Conservation (phyloP, 768 basidiomycete species). For the Trametes sanguinea region DNA sequence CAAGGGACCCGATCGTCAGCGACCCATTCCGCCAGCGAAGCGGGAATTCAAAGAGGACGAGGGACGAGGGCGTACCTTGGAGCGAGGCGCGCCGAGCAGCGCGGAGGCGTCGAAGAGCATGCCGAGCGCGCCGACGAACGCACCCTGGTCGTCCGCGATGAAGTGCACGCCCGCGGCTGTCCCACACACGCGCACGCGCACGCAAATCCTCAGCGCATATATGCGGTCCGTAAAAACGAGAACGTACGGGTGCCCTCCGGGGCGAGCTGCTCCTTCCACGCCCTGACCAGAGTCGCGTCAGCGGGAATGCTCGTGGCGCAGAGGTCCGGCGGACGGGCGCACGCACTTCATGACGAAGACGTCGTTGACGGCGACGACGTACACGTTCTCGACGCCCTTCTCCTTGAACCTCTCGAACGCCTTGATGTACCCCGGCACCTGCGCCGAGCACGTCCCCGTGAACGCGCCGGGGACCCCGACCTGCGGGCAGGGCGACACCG, state of each 20-base stretch:
- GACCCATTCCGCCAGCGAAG: no score
- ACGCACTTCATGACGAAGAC: constrained; percentile 59
- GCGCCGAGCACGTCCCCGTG: constrained; percentile 68
- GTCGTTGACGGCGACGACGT: constrained; percentile 79
- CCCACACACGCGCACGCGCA: not conserved
- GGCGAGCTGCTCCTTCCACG: constrained; percentile 67
- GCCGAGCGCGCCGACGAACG: constrained; percentile 42
- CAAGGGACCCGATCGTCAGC: no score
- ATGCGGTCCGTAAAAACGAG: constrained; percentile 25
- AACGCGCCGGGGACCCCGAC: constrained; percentile 80
- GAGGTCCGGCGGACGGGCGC: not conserved
- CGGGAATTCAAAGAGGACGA: constrained; percentile 13
- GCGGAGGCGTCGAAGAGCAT: constrained; percentile 50
- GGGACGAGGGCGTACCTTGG: constrained; percentile 40
- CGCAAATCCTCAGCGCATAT: constrained; percentile 20
- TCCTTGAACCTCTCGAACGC: constrained; percentile 69
- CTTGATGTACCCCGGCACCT: constrained; percentile 64
- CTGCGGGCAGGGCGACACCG: constrained; percentile 33
- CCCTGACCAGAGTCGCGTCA: constrained; percentile 38
- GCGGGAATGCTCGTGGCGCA: no score
- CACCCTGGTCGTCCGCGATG: constrained; percentile 59
- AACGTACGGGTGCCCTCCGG: constrained; percentile 56
- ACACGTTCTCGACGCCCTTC: constrained; percentile 72
- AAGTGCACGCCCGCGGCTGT: constrained; percentile 36
- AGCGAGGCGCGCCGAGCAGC: constrained; percentile 65